Base-by-base conservation (phyloP, 148 eudicot species). In the Limonium bicolor region DNA sequence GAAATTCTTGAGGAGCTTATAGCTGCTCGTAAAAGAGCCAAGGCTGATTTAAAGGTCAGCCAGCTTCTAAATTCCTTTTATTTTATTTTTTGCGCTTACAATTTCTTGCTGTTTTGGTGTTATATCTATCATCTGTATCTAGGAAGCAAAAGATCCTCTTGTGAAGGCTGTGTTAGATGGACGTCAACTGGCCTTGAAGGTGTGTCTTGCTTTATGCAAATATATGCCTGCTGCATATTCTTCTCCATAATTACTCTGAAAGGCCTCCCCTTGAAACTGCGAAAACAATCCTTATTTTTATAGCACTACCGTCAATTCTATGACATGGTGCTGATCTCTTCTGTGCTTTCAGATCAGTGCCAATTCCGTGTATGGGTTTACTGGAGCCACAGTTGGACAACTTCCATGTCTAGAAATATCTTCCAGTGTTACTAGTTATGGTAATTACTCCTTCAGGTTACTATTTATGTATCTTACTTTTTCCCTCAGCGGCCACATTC, bases 71-170 rank as follows among this genome's bases (percentile, higher is more conserved):
- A 28, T 17, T 27, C 16, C 32, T 2, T 54, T 16, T 42, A 38
- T 30, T 29, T 5, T 6, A 0, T 7, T 25, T 34, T 24, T 35
- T 20, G 27, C 9, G 33, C n/a, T 48, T 48, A 21, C 4, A 49
- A 30, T 15, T 36, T 14, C 16, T 36, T 27, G 8, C 25, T 30
- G 32, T 51, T 37, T 52, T 31, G 17, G 21, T 27, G 20, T 25
- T 13, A 24, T 62, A 48, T 37, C 23, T 41, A 46, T 46, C 36
- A 26, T 55, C 53, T 44, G 30, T 47, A 40, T 43, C 19, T 54
- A 90, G 99, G 99, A 90, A 67, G 99, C 99, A 32, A 90, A 80
- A 58, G 99, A 90, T 80, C 99, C 99, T 28, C 69, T 84, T 47
- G 99, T 42, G 57, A 84, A 78, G 76, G 99, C 99, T 59, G 95